Evolutionary conservation across 2,329 filamentous ascomycete species (phyloP).

Genomic region (Cladophialophora exuberans): DNA sequence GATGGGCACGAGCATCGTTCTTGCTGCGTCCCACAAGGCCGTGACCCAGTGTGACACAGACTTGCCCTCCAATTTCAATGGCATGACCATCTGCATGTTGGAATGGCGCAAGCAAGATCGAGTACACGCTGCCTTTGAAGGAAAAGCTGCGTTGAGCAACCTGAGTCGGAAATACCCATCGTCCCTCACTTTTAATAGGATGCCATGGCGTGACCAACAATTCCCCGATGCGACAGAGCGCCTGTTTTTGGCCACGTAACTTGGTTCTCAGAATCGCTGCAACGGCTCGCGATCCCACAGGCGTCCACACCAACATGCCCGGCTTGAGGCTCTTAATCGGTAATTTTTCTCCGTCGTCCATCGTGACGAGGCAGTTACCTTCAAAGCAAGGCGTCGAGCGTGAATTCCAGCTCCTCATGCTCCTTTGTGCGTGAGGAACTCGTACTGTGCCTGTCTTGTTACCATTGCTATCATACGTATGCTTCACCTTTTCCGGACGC

Average conservation of each 20-base stretch:
- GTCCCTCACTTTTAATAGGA: conserved; percentile 50
- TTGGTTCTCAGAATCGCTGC: conserved; percentile 56
- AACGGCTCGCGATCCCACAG: conserved; percentile 54
- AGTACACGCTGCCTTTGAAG: conserved; percentile 59
- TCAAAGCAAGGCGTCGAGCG: conserved; percentile 56
- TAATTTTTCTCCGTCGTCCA: conserved; percentile 45
- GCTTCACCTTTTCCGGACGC: conserved; percentile 19
- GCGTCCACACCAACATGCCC: conserved; percentile 57
- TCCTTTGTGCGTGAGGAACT: conserved; percentile 25
- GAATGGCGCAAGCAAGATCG: conserved; percentile 56
- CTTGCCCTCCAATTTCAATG: conserved; percentile 45
- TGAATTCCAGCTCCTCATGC: conserved; percentile 53
- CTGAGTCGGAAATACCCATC: conserved; percentile 55
- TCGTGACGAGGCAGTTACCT: conserved; percentile 50
- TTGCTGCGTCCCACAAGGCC: conserved; percentile 46
- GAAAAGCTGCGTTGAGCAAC: conserved; percentile 39
- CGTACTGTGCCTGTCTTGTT: conserved; percentile 3
- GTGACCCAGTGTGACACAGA: conserved; percentile 64
- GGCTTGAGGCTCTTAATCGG: conserved; percentile 50
- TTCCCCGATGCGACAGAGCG: conserved; percentile 51
- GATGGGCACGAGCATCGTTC: conserved; percentile 53
- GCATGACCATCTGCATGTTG: conserved; percentile 48
- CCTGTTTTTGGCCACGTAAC: conserved; percentile 38
- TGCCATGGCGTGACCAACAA: conserved; percentile 65
- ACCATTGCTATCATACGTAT: conserved; percentile 5